These are phyloP conservation scores for Penicillium desertorum DNA, from an alignment of 495 filamentous ascomycete genomes.

Conservation along the genomic window DNA sequence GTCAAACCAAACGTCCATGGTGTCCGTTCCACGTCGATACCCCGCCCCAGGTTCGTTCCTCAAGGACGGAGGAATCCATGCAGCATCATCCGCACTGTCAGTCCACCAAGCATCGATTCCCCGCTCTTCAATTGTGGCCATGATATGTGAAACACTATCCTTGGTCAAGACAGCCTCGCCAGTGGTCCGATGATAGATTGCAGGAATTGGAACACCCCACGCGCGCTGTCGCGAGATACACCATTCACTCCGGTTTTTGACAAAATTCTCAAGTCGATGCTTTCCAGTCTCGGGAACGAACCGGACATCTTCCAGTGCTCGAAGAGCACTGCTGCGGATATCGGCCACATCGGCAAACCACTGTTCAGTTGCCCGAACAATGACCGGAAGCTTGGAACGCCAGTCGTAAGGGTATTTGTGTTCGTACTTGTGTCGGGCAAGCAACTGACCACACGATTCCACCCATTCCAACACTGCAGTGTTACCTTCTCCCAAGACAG, in stretches of 20 bases:
- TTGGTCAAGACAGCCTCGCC: conserved; percentile 72
- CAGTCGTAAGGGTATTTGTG: conserved; percentile 99
- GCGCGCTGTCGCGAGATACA: conserved; percentile 97
- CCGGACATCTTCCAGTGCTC: conserved; percentile 64
- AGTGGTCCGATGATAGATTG: conserved; percentile 68
- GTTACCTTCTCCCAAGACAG: conserved; percentile 65
- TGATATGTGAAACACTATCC: conserved; percentile 81
- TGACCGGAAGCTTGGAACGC: conserved; percentile 89
- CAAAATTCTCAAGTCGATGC: conserved; percentile 74
- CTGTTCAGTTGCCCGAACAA: conserved; percentile 88
- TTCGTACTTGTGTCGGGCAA: conserved; percentile 64
- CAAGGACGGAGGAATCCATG: conserved; percentile 68
- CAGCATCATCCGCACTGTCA: conserved; percentile 66
- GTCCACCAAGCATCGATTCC: conserved; percentile 95
- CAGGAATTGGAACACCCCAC: conserved; percentile 96
- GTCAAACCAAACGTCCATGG: conserved; percentile 99
- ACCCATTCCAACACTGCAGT: conserved; percentile 67
- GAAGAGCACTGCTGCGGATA: conserved; percentile 71
- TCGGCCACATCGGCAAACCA: conserved; percentile 93
- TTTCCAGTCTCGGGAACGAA: conserved; percentile 77
- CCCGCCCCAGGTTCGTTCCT: conserved; percentile 32
- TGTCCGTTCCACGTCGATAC: conserved; percentile 82
- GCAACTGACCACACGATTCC: conserved; percentile 50
- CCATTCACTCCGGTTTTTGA: conserved; percentile 89
- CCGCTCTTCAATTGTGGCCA: conserved; percentile 68